Percentiles rank a stretch among this genome's conserved stretches.
These are phyloP conservation scores for Leishmania tarentolae DNA, from an alignment of 208 protist species.

Conservation along the genomic window DNA sequence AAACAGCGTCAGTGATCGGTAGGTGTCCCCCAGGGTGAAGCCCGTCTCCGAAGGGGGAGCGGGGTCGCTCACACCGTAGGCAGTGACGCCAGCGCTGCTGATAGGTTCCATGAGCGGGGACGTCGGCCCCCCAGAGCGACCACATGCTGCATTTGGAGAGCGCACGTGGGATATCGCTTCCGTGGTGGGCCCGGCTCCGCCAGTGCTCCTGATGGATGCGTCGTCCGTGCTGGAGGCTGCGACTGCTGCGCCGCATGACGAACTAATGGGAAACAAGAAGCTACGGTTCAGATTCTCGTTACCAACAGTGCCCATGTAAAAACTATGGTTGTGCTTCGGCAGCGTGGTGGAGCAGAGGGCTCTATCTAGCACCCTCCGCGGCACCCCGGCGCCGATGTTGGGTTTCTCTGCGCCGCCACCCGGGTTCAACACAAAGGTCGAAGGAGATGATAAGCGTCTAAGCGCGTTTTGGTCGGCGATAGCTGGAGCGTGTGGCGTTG, in stretches of 20 bases:
- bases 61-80: not conserved
- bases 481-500: not conserved
- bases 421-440: not conserved
- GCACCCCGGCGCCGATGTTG: not conserved
- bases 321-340: slow-evolving; percentile 28
- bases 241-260: not conserved
- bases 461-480: not conserved
- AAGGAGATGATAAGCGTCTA: not conserved
- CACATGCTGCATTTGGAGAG: not conserved
- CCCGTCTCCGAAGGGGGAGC: not conserved
- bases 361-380: not conserved
- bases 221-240: not conserved
- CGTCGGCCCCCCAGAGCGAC: not conserved
- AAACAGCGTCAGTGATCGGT: slow-evolving; percentile 21
- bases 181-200: not conserved
- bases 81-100: not conserved
- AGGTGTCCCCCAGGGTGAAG: slow-evolving; percentile 7
- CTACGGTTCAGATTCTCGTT: slow-evolving; percentile 37
- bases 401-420: not conserved
- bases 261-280: slow-evolving; percentile 35
- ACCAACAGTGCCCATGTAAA: slow-evolving; percentile 34
- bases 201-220: not conserved
- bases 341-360: not conserved
- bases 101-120: not conserved
- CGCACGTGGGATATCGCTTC: not conserved